Evolutionary conservation across 2,329 filamentous ascomycete genomes (phyloP).

Genomic region (Paecilomyces fulvus): DNA sequence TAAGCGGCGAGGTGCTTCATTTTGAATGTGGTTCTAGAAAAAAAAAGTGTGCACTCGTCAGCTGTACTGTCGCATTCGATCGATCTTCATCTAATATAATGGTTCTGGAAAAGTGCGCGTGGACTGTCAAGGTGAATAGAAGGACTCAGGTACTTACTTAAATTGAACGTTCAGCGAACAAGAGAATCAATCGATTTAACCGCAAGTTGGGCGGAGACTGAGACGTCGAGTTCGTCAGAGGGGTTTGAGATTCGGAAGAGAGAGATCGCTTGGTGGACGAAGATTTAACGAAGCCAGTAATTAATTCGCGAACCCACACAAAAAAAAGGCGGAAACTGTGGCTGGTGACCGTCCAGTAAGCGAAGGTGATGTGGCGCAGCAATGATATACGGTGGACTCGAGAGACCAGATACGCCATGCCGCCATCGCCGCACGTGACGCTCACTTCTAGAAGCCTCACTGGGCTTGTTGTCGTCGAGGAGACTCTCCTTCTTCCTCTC

Average conservation of each 20-base stretch:
- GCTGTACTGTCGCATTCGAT: conserved; percentile 10
- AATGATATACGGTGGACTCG: neutral
- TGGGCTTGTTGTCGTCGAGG: conserved; percentile 11
- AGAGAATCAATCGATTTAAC: conserved; percentile 98
- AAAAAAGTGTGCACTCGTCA: conserved; percentile 2
- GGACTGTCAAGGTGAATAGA: conserved; percentile 13
- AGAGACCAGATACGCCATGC: neutral
- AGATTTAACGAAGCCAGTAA: conserved; percentile 14
- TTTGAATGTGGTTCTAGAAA: conserved; percentile 45
- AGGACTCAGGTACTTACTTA: conserved; percentile 8
- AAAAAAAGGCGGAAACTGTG: conserved; percentile 30
- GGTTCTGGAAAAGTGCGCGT: neutral
- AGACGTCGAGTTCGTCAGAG: conserved; percentile 77
- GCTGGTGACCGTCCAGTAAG: conserved; percentile 26
- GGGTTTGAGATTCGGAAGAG: conserved; percentile 17
- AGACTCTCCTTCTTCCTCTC: conserved; percentile 6
- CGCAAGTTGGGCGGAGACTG: conserved; percentile 97
- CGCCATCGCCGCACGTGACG: neutral
- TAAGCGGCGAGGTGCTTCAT: conserved; percentile 99
- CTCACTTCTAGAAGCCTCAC: conserved; percentile 15
- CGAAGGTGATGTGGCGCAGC: conserved; percentile 28
- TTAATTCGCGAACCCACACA: conserved; percentile 20
- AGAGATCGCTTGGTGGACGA: conserved; percentile 18
- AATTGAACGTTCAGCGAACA: conserved; percentile 34
- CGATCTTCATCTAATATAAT: neutral